phyloP scores from a whole-genome alignment of 345 rosid genomes.

The Rhodomyrtus tomentosa region DNA sequence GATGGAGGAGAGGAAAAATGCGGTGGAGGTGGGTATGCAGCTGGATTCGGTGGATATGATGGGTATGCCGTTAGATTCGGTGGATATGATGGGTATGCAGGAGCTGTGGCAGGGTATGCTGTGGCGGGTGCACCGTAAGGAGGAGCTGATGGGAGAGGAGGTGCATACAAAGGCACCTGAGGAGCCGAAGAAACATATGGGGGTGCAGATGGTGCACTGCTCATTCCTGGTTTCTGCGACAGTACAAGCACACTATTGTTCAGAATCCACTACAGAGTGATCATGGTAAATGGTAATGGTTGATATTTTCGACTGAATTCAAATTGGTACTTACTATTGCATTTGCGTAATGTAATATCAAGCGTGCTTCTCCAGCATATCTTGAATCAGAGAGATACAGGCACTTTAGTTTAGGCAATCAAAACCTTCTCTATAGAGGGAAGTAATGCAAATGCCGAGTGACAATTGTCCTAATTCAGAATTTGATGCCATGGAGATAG shows the following conservation, averaged over 20 bases:
- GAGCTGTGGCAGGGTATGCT: constrained; percentile 6
- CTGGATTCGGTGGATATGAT: constrained; percentile 7
- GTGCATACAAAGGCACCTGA: not conserved
- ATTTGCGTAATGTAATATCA: constrained; percentile 55
- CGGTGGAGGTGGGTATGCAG: not conserved
- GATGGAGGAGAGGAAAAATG: constrained; percentile 3
- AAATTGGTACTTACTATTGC: constrained; percentile 39
- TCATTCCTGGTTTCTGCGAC: constrained; percentile 34
- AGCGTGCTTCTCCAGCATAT: constrained; percentile 67
- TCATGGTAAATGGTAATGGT: not conserved
- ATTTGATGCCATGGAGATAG: not conserved
- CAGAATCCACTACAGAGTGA: not conserved
- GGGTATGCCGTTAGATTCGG: not conserved
- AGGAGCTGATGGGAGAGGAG: constrained; percentile 16
- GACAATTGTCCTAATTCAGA: not conserved
- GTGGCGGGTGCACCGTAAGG: constrained; percentile 8
- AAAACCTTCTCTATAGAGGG: not conserved
- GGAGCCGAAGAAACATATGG: constrained; percentile 21
- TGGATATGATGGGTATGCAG: constrained; percentile 20
- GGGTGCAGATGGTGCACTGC: constrained; percentile 30
- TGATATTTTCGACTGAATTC: not conserved
- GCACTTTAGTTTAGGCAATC: not conserved
- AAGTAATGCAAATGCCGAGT: not conserved
- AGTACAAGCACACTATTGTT: not conserved
- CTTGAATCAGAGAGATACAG: constrained; percentile 24